A percentile compares a stretch with the other conserved stretches of the same genome.
These are phyloP conservation scores for Rugosomyces carneus DNA, from an alignment of 1,284 basidiomycete species.

Conservation along the genomic window DNA sequence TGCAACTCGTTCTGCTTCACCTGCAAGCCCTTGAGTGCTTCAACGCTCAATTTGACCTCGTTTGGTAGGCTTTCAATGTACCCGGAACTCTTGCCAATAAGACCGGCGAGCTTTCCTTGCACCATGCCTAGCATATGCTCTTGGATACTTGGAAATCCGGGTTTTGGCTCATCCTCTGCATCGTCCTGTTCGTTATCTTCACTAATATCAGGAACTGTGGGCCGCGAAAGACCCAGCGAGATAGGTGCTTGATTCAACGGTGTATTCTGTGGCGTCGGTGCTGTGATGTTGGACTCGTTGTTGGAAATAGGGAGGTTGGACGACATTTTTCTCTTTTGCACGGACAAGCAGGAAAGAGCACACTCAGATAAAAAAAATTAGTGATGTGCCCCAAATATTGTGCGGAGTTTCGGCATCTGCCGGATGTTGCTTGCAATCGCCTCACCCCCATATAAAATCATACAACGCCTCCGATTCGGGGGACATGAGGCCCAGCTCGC, in stretches of 20 bases:
- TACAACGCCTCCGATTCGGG: neutral
- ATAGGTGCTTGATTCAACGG: conserved; percentile 40
- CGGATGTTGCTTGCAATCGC: neutral
- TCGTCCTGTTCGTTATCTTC: conserved; percentile 39
- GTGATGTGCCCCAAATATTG: conserved; percentile 4
- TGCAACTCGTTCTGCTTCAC: conserved; percentile 91
- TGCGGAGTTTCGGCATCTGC: conserved; percentile 18
- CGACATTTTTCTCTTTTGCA: conserved; percentile 26
- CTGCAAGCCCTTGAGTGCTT: conserved; percentile 93
- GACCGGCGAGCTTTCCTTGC: conserved; percentile 37
- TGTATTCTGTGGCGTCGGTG: conserved; percentile 44
- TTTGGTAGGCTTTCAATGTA: conserved; percentile 74
- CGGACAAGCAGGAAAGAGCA: conserved; percentile 3
- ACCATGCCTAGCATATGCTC: conserved; percentile 38
- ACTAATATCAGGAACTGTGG: conserved; percentile 42
- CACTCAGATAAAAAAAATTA: conserved; percentile 19
- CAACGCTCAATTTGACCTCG: conserved; percentile 80
- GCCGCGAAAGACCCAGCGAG: conserved; percentile 34
- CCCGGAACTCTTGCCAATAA: conserved; percentile 40
- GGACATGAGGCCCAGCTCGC: neutral
- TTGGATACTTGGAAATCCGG: conserved; percentile 25
- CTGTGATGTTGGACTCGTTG: conserved; percentile 30
- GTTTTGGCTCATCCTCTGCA: conserved; percentile 18
- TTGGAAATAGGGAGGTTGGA: conserved; percentile 36
- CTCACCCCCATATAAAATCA: neutral